Percentiles rank a stretch among this genome's conserved stretches.
phyloP scores from a whole-genome alignment of 2,329 filamentous ascomycete genomes.

The Exophiala mesophila region DNA sequence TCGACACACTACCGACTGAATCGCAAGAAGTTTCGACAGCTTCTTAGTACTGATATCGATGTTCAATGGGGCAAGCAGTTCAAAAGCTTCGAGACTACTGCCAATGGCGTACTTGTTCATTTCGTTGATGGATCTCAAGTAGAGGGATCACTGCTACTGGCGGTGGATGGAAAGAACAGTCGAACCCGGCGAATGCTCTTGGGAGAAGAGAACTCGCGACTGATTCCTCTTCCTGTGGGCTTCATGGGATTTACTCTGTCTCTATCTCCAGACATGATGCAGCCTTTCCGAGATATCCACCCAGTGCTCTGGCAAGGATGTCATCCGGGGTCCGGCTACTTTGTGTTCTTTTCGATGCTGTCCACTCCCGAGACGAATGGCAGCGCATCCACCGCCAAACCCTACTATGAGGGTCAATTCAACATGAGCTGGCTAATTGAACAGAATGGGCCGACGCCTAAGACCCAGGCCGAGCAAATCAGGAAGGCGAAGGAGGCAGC shows the following conservation, averaged over 20 bases:
- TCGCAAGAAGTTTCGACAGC: constrained; percentile 28
- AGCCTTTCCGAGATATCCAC: constrained; percentile 9
- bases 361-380: constrained; percentile 37
- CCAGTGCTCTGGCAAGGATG: constrained; percentile 23
- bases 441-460: constrained; percentile 1
- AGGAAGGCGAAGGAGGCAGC: constrained; percentile 4
- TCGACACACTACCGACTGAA: constrained; percentile 28
- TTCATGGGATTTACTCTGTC: constrained; percentile 10
- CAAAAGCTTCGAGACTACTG: background rate
- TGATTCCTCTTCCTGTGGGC: constrained; percentile 8
- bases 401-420: constrained; percentile 42
- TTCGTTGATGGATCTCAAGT: constrained; percentile 23
- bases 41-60: constrained; percentile 26
- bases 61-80: constrained; percentile 29
- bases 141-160: constrained; percentile 24
- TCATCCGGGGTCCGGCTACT: constrained; percentile 12
- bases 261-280: constrained; percentile 6
- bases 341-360: constrained; percentile 35
- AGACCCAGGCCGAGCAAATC: constrained; percentile 2
- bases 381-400: constrained; percentile 29
- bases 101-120: constrained; percentile 6
- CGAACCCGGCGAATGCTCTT: constrained; percentile 19
- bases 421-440: constrained; percentile 43
- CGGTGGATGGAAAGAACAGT: constrained; percentile 27
- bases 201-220: constrained; percentile 1